phyloP scores from a whole-genome alignment of 306 rosid species.

The Gastrolobium bilobum region DNA sequence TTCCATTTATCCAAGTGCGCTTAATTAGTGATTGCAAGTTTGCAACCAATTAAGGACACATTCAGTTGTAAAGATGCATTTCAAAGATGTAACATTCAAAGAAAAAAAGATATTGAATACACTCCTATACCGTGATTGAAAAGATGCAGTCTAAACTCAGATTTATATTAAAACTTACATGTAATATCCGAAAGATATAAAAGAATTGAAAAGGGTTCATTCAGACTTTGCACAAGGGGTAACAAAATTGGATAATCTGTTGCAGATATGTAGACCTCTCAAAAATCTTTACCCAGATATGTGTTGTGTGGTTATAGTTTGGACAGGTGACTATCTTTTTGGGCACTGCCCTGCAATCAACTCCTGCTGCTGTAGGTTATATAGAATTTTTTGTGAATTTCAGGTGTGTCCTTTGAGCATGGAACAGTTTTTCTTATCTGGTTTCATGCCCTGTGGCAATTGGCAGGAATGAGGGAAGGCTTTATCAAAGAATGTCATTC shows the following conservation, averaged over 20 bases:
- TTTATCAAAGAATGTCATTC: not conserved
- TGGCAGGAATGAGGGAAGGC: not conserved
- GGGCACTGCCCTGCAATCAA: not conserved
- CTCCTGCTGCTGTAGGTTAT: not conserved
- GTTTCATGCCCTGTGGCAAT: not conserved
- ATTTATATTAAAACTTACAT: not conserved
- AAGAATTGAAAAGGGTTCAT: constrained; percentile 20
- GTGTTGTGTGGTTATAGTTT: not conserved
- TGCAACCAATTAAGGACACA: constrained; percentile 25
- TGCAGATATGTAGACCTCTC: constrained; percentile 18
- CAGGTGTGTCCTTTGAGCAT: not conserved
- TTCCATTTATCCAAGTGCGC: constrained; percentile 3
- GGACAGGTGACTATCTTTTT: no score
- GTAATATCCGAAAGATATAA: constrained; percentile 11
- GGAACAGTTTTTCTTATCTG: constrained; percentile 1
- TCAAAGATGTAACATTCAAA: constrained; percentile 5
- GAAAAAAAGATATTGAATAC: constrained; percentile 19
- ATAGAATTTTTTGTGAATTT: not conserved
- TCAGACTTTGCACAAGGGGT: constrained; percentile 21
- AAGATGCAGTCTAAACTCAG: constrained; percentile 39
- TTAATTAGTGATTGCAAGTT: constrained; percentile 16
- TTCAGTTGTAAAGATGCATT: not conserved
- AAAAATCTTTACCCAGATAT: constrained; percentile 9
- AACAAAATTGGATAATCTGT: constrained; percentile 4
- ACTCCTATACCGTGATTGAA: constrained; percentile 14